Conservation (phyloP, 192 early-diverging fungal species). For the Backusella sp. region DNA sequence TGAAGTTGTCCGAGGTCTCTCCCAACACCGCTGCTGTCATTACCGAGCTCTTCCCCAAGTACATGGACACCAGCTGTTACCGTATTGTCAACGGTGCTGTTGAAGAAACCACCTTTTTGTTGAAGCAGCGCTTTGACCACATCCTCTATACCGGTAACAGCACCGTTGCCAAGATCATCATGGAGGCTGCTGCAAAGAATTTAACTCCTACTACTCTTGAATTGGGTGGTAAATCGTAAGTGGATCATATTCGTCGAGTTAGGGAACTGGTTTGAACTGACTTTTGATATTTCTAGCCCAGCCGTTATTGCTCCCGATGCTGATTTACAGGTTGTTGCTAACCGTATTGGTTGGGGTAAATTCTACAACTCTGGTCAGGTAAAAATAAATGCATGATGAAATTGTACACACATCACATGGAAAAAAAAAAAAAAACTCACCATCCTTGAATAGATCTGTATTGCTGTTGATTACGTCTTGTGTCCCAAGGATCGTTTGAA, state of each 20-base stretch:
- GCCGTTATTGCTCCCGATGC: conserved; percentile 63
- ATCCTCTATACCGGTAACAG: conserved; percentile 93
- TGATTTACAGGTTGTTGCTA: conserved; percentile 63
- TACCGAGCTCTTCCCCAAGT: conserved; percentile 66
- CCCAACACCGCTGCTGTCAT: conserved; percentile 63
- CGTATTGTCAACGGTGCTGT: conserved; percentile 80
- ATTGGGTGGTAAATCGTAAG: conserved; percentile 86
- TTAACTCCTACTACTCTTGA: conserved; percentile 90
- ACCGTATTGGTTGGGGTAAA: conserved; percentile 81
- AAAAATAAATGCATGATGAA: too few relatives aligned
- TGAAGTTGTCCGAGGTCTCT: conserved; percentile 86
- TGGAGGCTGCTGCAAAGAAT: conserved; percentile 80
- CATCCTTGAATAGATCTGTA: conserved; percentile 58
- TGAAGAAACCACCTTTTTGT: conserved; percentile 69
- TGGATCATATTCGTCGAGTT: neutral
- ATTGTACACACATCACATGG: too few relatives aligned
- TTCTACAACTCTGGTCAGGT: conserved; percentile 86
- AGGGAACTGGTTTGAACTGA: neutral
- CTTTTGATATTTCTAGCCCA: conserved; percentile 42
- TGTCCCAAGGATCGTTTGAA: conserved; percentile 45
- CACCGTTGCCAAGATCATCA: conserved; percentile 77
- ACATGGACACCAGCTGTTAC: conserved; percentile 69
- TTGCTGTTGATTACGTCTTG: conserved; percentile 77
- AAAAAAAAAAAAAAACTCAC: neutral
- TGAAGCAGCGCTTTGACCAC: conserved; percentile 83